Percentiles rank a stretch among this genome's conserved stretches.
phyloP scores from a whole-genome alignment of 192 early-diverging fungal species.

The Umbelopsis sp. region DNA sequence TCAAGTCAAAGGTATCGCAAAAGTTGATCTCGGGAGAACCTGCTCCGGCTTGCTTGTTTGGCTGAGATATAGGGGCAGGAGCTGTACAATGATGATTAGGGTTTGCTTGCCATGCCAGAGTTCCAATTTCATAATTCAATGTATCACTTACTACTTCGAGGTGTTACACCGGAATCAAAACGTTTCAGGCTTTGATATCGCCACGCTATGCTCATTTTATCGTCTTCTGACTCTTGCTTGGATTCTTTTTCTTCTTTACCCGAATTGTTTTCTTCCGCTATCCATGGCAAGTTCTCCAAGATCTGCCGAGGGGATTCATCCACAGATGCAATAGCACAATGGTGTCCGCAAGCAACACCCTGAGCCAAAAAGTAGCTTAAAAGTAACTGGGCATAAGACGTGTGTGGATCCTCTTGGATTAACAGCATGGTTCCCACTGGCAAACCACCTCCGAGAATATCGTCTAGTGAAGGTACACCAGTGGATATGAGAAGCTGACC shows the following conservation, averaged over 20 bases:
- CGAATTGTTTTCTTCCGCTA: conserved; percentile 56
- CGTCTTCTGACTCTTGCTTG: conserved; percentile 44
- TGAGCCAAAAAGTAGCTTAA: conserved; percentile 87
- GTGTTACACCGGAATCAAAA: conserved; percentile 53
- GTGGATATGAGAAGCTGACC: conserved; percentile 79
- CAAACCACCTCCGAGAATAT: conserved; percentile 83
- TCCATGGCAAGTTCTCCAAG: conserved; percentile 60
- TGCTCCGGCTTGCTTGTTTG: conserved; percentile 19
- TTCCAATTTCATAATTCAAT: not conserved
- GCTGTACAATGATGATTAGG: not conserved
- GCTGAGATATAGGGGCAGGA: conserved; percentile 7
- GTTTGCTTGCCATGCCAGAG: not conserved
- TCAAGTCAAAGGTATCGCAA: conserved; percentile 80
- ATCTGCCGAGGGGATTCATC: conserved; percentile 69
- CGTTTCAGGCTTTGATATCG: conserved; percentile 84
- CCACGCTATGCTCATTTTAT: conserved; percentile 92
- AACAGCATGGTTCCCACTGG: conserved; percentile 81
- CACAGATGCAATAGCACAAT: conserved; percentile 67
- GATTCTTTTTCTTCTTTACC: conserved; percentile 51
- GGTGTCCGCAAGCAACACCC: conserved; percentile 76
- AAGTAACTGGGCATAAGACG: conserved; percentile 79
- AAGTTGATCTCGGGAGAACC: conserved; percentile 10
- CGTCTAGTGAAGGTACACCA: conserved; percentile 84
- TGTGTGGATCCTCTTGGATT: conserved; percentile 78
- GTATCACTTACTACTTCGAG: conserved; percentile 40